Evolutionary conservation across 768 basidiomycete genomes (phyloP).

Genomic region (Naganishia antarctica): DNA sequence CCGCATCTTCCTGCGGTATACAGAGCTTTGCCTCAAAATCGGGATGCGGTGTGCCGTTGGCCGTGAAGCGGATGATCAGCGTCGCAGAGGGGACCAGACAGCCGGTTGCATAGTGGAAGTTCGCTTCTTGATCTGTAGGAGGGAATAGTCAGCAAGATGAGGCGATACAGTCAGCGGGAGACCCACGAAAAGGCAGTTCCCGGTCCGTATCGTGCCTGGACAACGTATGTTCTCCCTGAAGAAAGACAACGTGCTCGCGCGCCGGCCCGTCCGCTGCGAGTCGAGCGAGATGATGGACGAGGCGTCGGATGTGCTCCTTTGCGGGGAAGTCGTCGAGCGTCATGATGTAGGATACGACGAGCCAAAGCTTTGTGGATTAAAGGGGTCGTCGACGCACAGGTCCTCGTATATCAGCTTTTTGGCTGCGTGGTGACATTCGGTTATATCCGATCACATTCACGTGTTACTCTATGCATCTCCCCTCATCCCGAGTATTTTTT

Average conservation of each 20-base stretch:
- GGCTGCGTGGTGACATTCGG: too few species aligned
- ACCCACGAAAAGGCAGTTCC: conserved; percentile 65
- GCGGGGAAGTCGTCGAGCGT: conserved; percentile 17
- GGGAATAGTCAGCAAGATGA: too few species aligned
- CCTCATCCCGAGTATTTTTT: too few species aligned
- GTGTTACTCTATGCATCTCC: too few species aligned
- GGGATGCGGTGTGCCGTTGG: conserved; percentile 33
- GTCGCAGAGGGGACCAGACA: conserved; percentile 69
- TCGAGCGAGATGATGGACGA: conserved; percentile 2
- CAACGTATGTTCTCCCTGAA: conserved; percentile 61
- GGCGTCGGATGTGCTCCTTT: conserved; percentile 4
- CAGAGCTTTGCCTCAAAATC: conserved; percentile 57
- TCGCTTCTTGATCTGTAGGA: conserved; percentile 60
- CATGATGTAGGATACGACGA: conserved; percentile 1
- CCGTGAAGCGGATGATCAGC: conserved; percentile 58
- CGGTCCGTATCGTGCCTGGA: conserved; percentile 81
- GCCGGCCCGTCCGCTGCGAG: conserved; percentile 2
- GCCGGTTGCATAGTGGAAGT: conserved; percentile 82
- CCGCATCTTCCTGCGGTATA: conserved; percentile 67
- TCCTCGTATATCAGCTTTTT: too few species aligned
- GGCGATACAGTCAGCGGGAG: too few species aligned
- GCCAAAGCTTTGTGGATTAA: too few species aligned
- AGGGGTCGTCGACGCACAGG: too few species aligned
- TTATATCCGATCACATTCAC: too few species aligned
- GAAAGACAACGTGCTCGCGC: conserved; percentile 65